Evolutionary conservation across 2,329 filamentous ascomycete genomes (phyloP).

Genomic region (Aspergillus pseudoterreus): DNA sequence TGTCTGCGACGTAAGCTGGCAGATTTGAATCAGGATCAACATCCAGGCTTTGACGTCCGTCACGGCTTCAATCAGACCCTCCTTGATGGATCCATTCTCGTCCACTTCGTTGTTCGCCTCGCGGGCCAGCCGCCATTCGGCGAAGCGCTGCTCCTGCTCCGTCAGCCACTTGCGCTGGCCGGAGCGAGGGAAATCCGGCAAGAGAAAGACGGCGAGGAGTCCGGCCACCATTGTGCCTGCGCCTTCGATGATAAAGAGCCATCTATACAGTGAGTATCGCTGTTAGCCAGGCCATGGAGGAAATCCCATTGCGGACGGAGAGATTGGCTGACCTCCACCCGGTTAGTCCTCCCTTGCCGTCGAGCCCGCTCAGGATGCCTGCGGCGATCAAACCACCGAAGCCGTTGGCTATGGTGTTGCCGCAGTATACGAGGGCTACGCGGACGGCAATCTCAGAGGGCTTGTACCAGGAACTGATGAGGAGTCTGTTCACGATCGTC

Average conservation of each 20-base stretch:
- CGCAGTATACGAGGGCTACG: slow-evolving; percentile 45
- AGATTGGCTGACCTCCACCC: slow-evolving; percentile 29
- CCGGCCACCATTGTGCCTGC: slow-evolving; percentile 33
- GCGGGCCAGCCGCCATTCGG: slow-evolving; percentile 17
- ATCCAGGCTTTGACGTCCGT: slow-evolving; percentile 16
- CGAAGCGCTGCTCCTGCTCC: slow-evolving; percentile 17
- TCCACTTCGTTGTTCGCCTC: slow-evolving; percentile 18
- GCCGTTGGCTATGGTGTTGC: slow-evolving; percentile 36
- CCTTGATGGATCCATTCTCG: slow-evolving; percentile 15
- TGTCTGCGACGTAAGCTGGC: slow-evolving; percentile 15
- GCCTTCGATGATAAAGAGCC: slow-evolving; percentile 42
- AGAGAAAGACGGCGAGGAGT: slow-evolving; percentile 29
- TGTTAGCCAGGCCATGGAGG: too few relatives aligned
- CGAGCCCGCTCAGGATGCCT: slow-evolving; percentile 27
- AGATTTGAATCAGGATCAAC: slow-evolving; percentile 15
- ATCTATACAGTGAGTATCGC: neutral
- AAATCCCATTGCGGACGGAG: too few relatives aligned
- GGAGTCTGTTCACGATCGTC: neutral
- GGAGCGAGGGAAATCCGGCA: slow-evolving; percentile 26
- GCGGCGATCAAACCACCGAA: slow-evolving; percentile 39
- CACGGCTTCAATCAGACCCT: slow-evolving; percentile 14
- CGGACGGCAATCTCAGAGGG: slow-evolving; percentile 54
- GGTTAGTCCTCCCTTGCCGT: slow-evolving; percentile 37
- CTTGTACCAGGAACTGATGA: slow-evolving; percentile 58
- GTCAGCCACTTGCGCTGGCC: slow-evolving; percentile 19